These are phyloP conservation scores for Xylaria telfairii DNA, from an alignment of 495 filamentous ascomycete species.

Conservation along the genomic window DNA sequence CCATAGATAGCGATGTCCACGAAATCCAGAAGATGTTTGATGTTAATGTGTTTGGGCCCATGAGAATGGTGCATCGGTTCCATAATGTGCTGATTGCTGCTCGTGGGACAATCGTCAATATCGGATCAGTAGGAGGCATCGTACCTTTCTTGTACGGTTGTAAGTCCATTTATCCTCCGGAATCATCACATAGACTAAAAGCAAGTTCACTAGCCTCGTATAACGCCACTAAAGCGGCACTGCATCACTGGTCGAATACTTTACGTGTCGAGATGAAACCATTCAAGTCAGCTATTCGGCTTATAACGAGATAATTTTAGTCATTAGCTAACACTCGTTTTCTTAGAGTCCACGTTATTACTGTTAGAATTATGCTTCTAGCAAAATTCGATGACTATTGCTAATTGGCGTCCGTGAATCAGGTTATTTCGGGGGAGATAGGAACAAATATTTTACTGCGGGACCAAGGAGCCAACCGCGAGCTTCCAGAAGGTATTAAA, in stretches of 20 bases:
- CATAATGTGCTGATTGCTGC: slow-evolving; percentile 34
- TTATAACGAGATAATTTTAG: too few relatives aligned
- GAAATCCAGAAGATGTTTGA: slow-evolving; percentile 39
- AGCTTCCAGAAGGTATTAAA: too few relatives aligned
- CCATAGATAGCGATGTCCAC: slow-evolving; percentile 37
- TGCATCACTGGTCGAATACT: slow-evolving; percentile 41
- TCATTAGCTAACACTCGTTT: too few relatives aligned
- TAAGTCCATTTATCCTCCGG: neutral
- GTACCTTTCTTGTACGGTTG: slow-evolving; percentile 42
- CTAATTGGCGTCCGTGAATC: too few relatives aligned
- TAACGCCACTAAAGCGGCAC: slow-evolving; percentile 43
- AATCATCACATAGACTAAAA: neutral
- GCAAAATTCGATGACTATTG: too few relatives aligned
- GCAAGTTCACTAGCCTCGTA: slow-evolving; percentile 33
- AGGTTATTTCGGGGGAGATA: too few relatives aligned
- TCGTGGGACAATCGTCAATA: slow-evolving; percentile 39
- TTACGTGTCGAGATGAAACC: slow-evolving; percentile 43
- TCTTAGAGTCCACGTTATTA: too few relatives aligned
- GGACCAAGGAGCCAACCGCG: too few relatives aligned
- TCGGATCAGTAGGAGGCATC: slow-evolving; percentile 42
- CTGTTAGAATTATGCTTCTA: too few relatives aligned
- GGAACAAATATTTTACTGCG: too few relatives aligned
- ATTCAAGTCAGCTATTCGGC: too few relatives aligned
- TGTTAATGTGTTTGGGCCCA: slow-evolving; percentile 46
- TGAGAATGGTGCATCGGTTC: slow-evolving; percentile 44